Base-by-base conservation (phyloP, 768 basidiomycete species). In the Pisolithus tinctorius region DNA sequence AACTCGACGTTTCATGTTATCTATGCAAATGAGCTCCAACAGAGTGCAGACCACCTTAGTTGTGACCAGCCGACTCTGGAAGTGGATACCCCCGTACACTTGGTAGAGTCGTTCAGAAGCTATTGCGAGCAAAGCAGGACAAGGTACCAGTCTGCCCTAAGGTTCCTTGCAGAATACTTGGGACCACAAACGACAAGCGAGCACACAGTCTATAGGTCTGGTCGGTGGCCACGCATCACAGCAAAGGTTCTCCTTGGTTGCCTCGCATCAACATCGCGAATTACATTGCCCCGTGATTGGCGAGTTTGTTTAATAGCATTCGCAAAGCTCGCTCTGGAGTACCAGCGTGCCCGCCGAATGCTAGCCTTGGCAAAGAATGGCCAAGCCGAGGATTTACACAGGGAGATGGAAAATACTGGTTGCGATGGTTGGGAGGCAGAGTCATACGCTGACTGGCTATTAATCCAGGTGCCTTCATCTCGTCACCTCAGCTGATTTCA, bases 191-290 rank as follows among this genome's bases (percentile, higher is more conserved):
- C 14, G 4, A 1, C 20, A 14, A 6, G 16, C 8, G 54, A 55
- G 17, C 13, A 38, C 6, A 17, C 58, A 4, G 10, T 49, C 2
- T 31, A 26, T 4, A 27, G 46, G 20, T 48, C 61, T 6, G 57
- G 55, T 4, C 53, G 65, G 47, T 71, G 70, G 69, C 72, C 72
- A 2, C 59, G 63, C 23, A 51, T 68, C 9, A 64, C 65, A n/a
- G 43, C 52, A 4, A 63, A 55, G 45, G 56, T 56, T 23, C 55
- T 73, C 16, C 55, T 73, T 13, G 37, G 48, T 16, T 48, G 53
- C 8, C 54, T 72, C 41, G 55, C 61, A 20, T 58, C 57, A 34
- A 40, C 51, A 14, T 54, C 57, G 16, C 34, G 29, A 2, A 47
- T 16, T 8, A 2, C 1, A 6, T 31, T 65, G 23, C 27, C 57